phyloP scores from a whole-genome alignment of 352 stramenopile species.

The Phytophthora capsici region DNA sequence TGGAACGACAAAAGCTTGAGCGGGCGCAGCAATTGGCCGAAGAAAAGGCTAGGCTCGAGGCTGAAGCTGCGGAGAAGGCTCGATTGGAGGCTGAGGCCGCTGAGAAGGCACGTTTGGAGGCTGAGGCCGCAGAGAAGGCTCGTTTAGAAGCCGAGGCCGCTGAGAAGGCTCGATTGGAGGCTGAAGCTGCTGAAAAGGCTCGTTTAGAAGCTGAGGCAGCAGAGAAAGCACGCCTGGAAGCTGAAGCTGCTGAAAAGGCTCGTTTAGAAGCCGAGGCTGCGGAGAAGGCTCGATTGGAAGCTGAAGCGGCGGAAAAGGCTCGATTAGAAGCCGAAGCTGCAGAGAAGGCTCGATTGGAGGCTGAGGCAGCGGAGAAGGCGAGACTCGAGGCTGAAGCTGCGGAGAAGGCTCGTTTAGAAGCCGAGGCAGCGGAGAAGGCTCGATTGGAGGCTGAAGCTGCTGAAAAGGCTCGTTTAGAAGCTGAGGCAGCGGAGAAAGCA shows the following conservation, averaged over 20 bases:
- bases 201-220: not conserved
- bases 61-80: not conserved
- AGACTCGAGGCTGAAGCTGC: not conserved
- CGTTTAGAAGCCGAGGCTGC: not conserved
- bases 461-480: not conserved
- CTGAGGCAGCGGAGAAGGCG: not conserved
- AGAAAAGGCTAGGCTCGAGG: constrained; percentile 13
- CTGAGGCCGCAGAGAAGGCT: not conserved
- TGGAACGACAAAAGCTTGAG: constrained; percentile 32
- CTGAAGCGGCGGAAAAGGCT: not conserved
- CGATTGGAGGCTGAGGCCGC: not conserved
- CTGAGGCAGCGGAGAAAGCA: not conserved
- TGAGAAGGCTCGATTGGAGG: not conserved
- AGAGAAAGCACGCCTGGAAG: not conserved
- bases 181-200: not conserved
- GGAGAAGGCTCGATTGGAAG: not conserved
- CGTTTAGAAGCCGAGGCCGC: not conserved
- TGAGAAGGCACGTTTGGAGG: not conserved
- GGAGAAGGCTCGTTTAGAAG: not conserved
- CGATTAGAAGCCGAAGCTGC: not conserved
- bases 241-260: not conserved
- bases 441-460: not conserved
- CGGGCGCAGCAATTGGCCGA: constrained; percentile 15
- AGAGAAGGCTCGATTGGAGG: not conserved
- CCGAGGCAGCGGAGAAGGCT: not conserved